A percentile compares a stretch with the other conserved stretches of the same genome.
These are phyloP conservation scores for Oenanthe javanica DNA, from an alignment of 140 eudicot genomes.

Conservation along the genomic window DNA sequence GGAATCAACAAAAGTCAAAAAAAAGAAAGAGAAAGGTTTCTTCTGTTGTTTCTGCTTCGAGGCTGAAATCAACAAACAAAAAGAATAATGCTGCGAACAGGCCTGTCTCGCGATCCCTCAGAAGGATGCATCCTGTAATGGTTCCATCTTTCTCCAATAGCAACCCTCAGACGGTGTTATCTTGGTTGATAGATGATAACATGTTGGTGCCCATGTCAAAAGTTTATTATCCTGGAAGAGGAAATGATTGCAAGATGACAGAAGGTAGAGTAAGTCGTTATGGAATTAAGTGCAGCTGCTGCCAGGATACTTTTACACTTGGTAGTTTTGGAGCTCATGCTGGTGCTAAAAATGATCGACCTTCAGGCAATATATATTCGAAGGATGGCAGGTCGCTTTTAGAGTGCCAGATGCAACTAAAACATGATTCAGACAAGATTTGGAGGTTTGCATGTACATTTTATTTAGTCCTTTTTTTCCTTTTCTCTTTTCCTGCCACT, in stretches of 20 bases:
- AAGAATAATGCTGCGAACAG: constrained; percentile 5
- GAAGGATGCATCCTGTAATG: constrained; percentile 40
- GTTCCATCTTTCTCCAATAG: constrained; percentile 31
- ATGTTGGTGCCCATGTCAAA: constrained; percentile 42
- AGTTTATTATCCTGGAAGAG: constrained; percentile 41
- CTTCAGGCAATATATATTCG: constrained; percentile 62
- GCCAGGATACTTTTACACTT: constrained; percentile 43
- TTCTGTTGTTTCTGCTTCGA: background rate
- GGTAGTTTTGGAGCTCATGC: constrained; percentile 64
- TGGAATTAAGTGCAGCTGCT: constrained; percentile 76
- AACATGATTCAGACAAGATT: constrained; percentile 13
- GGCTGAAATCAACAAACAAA: background rate
- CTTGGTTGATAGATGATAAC: constrained; percentile 65
- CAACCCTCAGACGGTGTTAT: constrained; percentile 50
- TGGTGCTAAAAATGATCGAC: constrained; percentile 42
- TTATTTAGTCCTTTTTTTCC: too few relatives aligned
- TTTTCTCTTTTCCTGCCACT: too few relatives aligned
- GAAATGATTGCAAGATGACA: constrained; percentile 24
- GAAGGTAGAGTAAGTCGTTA: constrained; percentile 58
- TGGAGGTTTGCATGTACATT: too few relatives aligned
- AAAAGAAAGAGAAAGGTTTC: background rate
- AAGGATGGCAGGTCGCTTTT: constrained; percentile 65
- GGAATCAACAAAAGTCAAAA: background rate
- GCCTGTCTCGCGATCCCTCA: constrained; percentile 39
- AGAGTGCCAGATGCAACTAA: constrained; percentile 53